phyloP scores from a whole-genome alignment of 2,329 filamentous ascomycete genomes.

The Ophioceras dolichostomum region DNA sequence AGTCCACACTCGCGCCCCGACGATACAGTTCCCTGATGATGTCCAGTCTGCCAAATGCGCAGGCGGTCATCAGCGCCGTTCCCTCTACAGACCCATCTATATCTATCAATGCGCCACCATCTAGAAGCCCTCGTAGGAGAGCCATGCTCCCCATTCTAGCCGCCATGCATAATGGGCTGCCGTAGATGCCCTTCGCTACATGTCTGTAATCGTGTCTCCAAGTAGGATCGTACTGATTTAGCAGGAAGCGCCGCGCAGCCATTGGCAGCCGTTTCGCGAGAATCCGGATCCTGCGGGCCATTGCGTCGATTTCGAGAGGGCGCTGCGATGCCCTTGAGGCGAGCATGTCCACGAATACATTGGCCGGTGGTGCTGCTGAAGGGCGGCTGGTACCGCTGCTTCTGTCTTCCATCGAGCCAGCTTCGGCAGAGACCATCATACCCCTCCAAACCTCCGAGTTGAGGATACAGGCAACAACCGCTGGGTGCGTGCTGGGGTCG shows the following conservation, averaged over 20 bases:
- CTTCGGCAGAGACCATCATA: constrained; percentile 1
- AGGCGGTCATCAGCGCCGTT: constrained; percentile 9
- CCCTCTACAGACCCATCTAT: constrained; percentile 5
- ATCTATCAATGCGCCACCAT: constrained; percentile 5
- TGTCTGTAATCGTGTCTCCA: too few relatives aligned
- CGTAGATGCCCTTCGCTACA: too few relatives aligned
- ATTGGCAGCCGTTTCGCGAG: not conserved
- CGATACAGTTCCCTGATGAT: constrained; percentile 4
- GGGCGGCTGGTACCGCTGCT: not conserved
- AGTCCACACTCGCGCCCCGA: not conserved
- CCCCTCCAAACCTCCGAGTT: constrained; percentile 3
- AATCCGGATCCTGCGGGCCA: constrained; percentile 1
- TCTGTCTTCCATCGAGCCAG: not conserved
- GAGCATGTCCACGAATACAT: too few relatives aligned
- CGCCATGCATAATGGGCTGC: constrained; percentile 6
- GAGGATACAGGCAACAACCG: not conserved
- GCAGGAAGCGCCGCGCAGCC: not conserved
- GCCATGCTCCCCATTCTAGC: not conserved
- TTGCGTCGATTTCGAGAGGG: too few relatives aligned
- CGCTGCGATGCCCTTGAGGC: too few relatives aligned
- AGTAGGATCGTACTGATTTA: too few relatives aligned
- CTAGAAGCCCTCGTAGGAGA: constrained; percentile 1
- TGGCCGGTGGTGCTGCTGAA: not conserved
- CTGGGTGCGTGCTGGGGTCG: not conserved
- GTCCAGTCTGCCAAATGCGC: constrained; percentile 1